A percentile compares a stretch with the other conserved stretches of the same genome.
These are phyloP conservation scores for Fistulina hepatica DNA, from an alignment of 1,284 basidiomycete genomes.

Conservation along the genomic window DNA sequence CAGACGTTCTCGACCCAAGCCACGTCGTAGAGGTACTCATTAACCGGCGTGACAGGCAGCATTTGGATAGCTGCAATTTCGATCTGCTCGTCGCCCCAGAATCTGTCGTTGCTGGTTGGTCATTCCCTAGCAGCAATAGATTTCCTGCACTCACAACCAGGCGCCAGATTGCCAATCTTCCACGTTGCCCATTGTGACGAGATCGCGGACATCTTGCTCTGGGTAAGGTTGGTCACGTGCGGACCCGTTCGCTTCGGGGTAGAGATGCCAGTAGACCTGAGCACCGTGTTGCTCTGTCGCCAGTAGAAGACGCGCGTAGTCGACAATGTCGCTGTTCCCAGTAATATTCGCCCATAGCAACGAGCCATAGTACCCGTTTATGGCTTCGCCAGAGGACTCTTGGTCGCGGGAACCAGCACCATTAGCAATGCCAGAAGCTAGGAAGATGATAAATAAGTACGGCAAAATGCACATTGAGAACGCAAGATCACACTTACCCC, in stretches of 20 bases:
- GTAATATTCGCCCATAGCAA: conserved; percentile 22
- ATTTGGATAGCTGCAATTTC: conserved; percentile 28
- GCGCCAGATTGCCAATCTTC: conserved; percentile 26
- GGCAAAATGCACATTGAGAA: not conserved
- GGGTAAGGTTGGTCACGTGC: conserved; percentile 27
- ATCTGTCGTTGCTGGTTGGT: conserved; percentile 15
- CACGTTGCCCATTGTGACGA: conserved; percentile 27
- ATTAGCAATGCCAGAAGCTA: conserved; percentile 27
- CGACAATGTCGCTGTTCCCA: conserved; percentile 21
- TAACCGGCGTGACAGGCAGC: conserved; percentile 26
- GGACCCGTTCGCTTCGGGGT: conserved; percentile 19
- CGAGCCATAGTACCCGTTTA: conserved; percentile 26
- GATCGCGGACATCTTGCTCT: conserved; percentile 20
- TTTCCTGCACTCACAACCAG: conserved; percentile 27
- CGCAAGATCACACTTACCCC: conserved; percentile 19
- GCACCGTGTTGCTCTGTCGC: conserved; percentile 26
- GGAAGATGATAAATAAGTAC: too few species aligned
- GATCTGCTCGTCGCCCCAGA: conserved; percentile 25
- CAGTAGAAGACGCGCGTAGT: conserved; percentile 24
- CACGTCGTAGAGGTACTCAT: conserved; percentile 25
- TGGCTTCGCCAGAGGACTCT: conserved; percentile 25
- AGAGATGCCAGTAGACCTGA: conserved; percentile 28
- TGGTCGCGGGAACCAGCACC: conserved; percentile 26
- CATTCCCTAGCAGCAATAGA: not conserved
- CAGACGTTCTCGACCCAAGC: conserved; percentile 22